phyloP scores from a whole-genome alignment of 768 basidiomycete species.

The Pholiota conissans region DNA sequence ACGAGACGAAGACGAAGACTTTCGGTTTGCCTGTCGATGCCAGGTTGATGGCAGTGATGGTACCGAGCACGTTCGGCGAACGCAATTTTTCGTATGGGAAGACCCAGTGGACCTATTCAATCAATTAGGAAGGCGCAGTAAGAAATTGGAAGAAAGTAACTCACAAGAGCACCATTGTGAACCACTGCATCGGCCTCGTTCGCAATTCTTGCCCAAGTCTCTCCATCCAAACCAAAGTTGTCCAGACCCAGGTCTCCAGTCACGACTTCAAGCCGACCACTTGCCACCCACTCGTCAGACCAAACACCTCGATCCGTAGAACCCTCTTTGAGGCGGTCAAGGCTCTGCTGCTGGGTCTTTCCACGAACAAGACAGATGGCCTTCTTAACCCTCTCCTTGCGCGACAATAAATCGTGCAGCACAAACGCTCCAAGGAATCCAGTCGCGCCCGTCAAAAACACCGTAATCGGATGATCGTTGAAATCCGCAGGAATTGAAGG shows the following conservation, averaged over 20 bases:
- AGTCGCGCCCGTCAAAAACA: conserved; percentile 96
- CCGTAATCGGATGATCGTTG: conserved; percentile 53
- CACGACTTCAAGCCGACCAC: conserved; percentile 73
- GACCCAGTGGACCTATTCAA: conserved; percentile 90
- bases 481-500: conserved; percentile 60
- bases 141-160: conserved; percentile 26
- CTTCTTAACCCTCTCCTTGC: conserved; percentile 65
- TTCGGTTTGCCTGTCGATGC: conserved; percentile 77
- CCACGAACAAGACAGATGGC: conserved; percentile 93
- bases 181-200: conserved; percentile 78
- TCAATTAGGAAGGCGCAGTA: background rate
- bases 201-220: conserved; percentile 66
- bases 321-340: conserved; percentile 69
- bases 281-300: conserved; percentile 78
- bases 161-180: conserved; percentile 95
- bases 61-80: conserved; percentile 89
- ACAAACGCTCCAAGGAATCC: conserved; percentile 97
- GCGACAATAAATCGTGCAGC: conserved; percentile 72
- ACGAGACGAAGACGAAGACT: conserved; percentile 86
- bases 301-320: conserved; percentile 83
- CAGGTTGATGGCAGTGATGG: conserved; percentile 79
- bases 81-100: conserved; percentile 96
- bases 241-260: conserved; percentile 80
- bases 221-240: conserved; percentile 67
- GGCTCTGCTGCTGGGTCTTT: conserved; percentile 54